Evolutionary conservation across 2,329 filamentous ascomycete genomes (phyloP).

Genomic region (Neofusicoccum laricinum): DNA sequence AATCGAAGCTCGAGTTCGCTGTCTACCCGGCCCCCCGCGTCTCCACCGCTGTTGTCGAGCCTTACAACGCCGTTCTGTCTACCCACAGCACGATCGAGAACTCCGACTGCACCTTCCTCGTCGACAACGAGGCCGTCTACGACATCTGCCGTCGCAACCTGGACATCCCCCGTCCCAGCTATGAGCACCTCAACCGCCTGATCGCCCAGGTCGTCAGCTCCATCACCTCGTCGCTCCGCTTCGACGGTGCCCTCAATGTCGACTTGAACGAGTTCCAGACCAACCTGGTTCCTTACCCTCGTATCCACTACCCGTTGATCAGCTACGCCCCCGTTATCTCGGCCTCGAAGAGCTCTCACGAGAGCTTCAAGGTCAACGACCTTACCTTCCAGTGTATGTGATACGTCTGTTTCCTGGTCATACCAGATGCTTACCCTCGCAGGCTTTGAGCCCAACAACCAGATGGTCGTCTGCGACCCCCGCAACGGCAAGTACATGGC

Average conservation of each 20-base stretch:
- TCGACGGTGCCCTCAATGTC: constrained; percentile 98
- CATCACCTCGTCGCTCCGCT: constrained; percentile 96
- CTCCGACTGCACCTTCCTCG: constrained; percentile 99
- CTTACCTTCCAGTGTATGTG: constrained; percentile 69
- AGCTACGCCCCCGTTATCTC: constrained; percentile 94
- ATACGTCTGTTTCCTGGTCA: neutral
- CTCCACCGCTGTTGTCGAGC: constrained; percentile 96
- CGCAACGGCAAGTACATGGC: constrained; percentile 99
- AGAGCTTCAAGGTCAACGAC: constrained; percentile 85
- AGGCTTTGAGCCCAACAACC: constrained; percentile 99
- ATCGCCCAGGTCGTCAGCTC: constrained; percentile 99
- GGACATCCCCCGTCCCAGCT: constrained; percentile 94
- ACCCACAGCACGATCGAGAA: constrained; percentile 99
- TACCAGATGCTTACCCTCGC: constrained; percentile 74
- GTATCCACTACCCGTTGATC: constrained; percentile 98
- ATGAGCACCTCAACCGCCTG: constrained; percentile 97
- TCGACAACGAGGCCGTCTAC: constrained; percentile 99
- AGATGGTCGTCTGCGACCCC: constrained; percentile 99
- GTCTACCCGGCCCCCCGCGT: constrained; percentile 98
- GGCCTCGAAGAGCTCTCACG: constrained; percentile 91
- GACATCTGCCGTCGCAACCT: constrained; percentile 99
- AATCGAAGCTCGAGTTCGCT: constrained; percentile 99
- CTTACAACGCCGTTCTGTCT: constrained; percentile 99
- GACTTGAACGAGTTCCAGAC: constrained; percentile 99
- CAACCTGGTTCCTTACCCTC: constrained; percentile 97